Percentiles rank a stretch among this genome's conserved stretches.
phyloP scores from a whole-genome alignment of 495 filamentous ascomycete genomes.

The Geoglossum glabrum region DNA sequence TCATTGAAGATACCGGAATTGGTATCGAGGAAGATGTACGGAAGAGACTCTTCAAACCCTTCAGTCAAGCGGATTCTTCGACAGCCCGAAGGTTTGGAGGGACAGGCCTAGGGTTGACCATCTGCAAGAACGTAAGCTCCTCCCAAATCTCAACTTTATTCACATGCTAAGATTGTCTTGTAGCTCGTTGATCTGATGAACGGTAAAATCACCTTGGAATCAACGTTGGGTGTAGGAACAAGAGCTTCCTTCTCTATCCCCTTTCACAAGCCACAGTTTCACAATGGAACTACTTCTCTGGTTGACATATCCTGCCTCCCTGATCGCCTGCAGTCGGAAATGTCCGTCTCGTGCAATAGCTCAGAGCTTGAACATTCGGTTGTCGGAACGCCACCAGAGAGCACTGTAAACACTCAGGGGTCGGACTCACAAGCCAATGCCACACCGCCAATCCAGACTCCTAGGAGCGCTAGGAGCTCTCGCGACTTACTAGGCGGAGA shows the following conservation, averaged over 20 bases:
- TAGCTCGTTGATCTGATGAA: slow-evolving; percentile 67
- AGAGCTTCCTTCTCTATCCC: slow-evolving; percentile 68
- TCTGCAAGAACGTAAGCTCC: slow-evolving; percentile 67
- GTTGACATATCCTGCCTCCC: slow-evolving; percentile 34
- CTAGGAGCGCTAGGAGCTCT: slow-evolving; percentile 3
- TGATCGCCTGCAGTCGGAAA: slow-evolving; percentile 28
- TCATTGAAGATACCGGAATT: slow-evolving; percentile 74
- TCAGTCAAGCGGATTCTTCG: slow-evolving; percentile 75
- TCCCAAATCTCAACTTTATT: background rate
- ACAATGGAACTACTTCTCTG: slow-evolving; percentile 18
- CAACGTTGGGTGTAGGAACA: slow-evolving; percentile 51
- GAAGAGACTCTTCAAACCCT: slow-evolving; percentile 70
- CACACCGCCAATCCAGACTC: background rate
- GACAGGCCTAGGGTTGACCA: slow-evolving; percentile 66
- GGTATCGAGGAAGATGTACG: slow-evolving; percentile 71
- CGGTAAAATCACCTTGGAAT: slow-evolving; percentile 70
- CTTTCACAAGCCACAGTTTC: slow-evolving; percentile 50
- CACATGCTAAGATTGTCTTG: background rate
- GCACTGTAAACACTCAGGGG: slow-evolving; percentile 8
- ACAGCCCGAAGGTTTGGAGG: slow-evolving; percentile 79
- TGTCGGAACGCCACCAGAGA: slow-evolving; percentile 13
- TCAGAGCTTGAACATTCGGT: slow-evolving; percentile 24
- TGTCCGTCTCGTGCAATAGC: slow-evolving; percentile 10
- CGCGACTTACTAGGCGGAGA: background rate
- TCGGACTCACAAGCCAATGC: slow-evolving; percentile 23